phyloP scores from a whole-genome alignment of 495 filamentous ascomycete species.

The Daldinia vernicosa region DNA sequence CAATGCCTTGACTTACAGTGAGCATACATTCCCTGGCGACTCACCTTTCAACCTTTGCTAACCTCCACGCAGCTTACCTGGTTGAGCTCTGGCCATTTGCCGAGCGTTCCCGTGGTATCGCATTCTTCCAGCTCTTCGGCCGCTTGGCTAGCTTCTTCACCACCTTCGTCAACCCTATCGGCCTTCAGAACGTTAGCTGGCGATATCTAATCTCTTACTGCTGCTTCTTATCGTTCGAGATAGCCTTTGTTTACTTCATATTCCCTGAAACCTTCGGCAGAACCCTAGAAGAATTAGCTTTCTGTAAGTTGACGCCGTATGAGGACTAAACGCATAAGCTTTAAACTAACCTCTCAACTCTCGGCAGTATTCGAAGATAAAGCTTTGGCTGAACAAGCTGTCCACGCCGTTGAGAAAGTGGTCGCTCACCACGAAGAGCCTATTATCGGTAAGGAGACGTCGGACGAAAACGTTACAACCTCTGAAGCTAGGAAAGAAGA shows the following conservation, averaged over 20 bases:
- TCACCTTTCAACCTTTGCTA: constrained; percentile 8
- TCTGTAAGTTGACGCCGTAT: constrained; percentile 56
- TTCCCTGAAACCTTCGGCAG: constrained; percentile 70
- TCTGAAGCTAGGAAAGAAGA: constrained; percentile 10
- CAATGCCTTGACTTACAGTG: constrained; percentile 73
- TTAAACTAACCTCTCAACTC: constrained; percentile 14
- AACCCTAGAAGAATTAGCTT: constrained; percentile 71
- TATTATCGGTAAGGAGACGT: not conserved
- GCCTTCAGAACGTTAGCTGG: constrained; percentile 66
- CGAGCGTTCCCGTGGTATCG: constrained; percentile 67
- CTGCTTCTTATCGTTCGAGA: constrained; percentile 67
- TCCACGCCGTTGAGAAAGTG: constrained; percentile 53
- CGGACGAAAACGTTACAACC: not conserved
- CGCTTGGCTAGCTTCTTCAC: constrained; percentile 57
- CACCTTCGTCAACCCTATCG: constrained; percentile 73
- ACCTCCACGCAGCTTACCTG: constrained; percentile 58
- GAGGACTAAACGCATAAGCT: not conserved
- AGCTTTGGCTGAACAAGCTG: constrained; percentile 50
- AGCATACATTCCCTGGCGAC: constrained; percentile 20
- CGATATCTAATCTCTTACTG: constrained; percentile 63
- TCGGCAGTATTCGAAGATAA: constrained; percentile 57
- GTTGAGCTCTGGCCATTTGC: constrained; percentile 72
- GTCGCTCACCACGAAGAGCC: constrained; percentile 42
- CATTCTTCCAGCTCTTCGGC: constrained; percentile 70
- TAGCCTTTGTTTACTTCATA: constrained; percentile 68